A percentile compares a stretch with the other conserved stretches of the same genome.
Evolutionary conservation across 108 stramenopile genomes (phyloP).

Genomic region (Nannochloropsis gaditana): DNA sequence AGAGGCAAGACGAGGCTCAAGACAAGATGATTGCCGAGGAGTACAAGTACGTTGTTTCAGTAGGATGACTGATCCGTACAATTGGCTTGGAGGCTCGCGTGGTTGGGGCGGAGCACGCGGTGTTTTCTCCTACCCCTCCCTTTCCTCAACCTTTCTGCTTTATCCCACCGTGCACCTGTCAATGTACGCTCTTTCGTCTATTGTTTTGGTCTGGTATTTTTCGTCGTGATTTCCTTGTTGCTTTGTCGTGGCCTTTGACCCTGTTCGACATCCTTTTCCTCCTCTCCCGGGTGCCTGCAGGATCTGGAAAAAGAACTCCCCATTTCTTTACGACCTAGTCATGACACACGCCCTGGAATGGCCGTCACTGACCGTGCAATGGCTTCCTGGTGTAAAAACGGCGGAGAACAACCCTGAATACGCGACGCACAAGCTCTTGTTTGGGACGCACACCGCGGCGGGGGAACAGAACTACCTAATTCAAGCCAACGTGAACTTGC

Average conservation of each 20-base stretch:
- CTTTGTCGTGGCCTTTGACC: background rate
- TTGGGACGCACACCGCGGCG: constrained; percentile 84
- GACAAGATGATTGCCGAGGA: constrained; percentile 47
- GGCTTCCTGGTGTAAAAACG: constrained; percentile 65
- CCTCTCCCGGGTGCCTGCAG: background rate
- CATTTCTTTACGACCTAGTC: constrained; percentile 93
- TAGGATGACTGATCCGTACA: too few relatives aligned
- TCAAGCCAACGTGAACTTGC: constrained; percentile 77
- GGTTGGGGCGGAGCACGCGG: too few relatives aligned
- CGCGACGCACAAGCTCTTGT: constrained; percentile 70
- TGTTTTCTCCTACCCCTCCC: too few relatives aligned
- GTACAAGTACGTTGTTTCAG: constrained; percentile 20
- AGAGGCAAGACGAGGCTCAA: constrained; percentile 27
- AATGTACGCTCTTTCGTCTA: too few relatives aligned
- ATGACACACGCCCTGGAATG: constrained; percentile 97
- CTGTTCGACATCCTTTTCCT: background rate
- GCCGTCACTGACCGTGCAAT: constrained; percentile 93
- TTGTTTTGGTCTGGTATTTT: too few relatives aligned
- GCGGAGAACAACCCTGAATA: constrained; percentile 48
- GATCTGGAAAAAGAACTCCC: constrained; percentile 99
- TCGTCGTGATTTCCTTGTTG: too few relatives aligned
- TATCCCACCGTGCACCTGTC: too few relatives aligned
- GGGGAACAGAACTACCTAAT: constrained; percentile 88
- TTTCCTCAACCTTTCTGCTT: too few relatives aligned
- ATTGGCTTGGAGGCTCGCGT: too few relatives aligned